phyloP scores from a whole-genome alignment of 192 early-diverging fungal genomes.

The Coemansia sp. region DNA sequence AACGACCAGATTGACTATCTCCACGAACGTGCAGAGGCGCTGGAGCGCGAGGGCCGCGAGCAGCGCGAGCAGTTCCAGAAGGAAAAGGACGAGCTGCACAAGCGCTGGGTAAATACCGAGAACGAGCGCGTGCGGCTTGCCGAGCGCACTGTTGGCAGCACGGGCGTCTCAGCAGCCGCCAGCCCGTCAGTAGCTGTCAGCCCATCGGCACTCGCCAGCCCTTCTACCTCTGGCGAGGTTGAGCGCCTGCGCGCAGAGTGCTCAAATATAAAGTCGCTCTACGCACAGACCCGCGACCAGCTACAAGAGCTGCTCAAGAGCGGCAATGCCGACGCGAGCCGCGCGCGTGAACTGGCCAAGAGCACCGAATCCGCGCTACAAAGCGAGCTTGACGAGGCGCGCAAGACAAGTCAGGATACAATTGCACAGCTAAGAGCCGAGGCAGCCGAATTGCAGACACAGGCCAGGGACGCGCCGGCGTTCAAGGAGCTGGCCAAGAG shows the following conservation, averaged over 20 bases:
- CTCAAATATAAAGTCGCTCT: constrained; percentile 46
- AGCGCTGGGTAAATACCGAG: constrained; percentile 40
- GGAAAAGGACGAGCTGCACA: constrained; percentile 38
- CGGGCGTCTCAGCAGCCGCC: not conserved
- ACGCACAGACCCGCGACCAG: constrained; percentile 51
- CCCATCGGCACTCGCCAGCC: not conserved
- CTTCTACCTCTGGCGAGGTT: not conserved
- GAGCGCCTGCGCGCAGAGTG: constrained; percentile 36
- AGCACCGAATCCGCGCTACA: constrained; percentile 12
- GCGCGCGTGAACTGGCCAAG: constrained; percentile 8
- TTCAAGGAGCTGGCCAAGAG: constrained; percentile 2
- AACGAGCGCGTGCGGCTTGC: constrained; percentile 36
- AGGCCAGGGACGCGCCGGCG: constrained; percentile 6
- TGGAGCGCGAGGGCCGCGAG: constrained; percentile 31
- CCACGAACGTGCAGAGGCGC: constrained; percentile 38
- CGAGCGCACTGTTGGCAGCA: not conserved
- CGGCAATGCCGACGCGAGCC: constrained; percentile 20
- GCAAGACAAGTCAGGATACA: not conserved
- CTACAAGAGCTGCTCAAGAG: constrained; percentile 36
- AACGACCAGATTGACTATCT: constrained; percentile 46
- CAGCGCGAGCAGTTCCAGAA: constrained; percentile 29
- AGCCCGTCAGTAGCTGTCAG: not conserved
- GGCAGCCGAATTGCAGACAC: constrained; percentile 6
- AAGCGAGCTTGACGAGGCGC: constrained; percentile 10
- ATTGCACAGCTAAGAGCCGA: not conserved